These are phyloP conservation scores for Aspergillus novoparasiticus DNA, from an alignment of 2,329 filamentous ascomycete species.

Conservation along the genomic window DNA sequence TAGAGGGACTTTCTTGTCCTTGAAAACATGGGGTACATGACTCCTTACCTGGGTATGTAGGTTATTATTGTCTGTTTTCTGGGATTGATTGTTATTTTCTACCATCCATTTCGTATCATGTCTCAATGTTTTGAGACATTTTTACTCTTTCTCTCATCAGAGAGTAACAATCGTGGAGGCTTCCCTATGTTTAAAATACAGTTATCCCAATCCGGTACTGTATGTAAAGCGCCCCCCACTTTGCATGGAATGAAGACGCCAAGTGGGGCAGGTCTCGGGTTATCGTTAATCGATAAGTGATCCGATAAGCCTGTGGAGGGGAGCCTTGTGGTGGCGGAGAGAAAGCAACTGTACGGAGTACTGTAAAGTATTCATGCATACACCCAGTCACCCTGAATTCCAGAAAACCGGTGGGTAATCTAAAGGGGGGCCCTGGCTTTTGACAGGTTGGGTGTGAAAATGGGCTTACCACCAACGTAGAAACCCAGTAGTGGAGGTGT, in stretches of 20 bases:
- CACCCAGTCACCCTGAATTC: background rate
- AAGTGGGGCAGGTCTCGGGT: constrained; percentile 12
- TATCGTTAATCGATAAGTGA: constrained; percentile 16
- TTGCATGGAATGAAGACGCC: background rate
- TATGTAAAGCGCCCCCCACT: background rate
- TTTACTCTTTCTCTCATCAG: background rate
- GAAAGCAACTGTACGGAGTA: background rate
- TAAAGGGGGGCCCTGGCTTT: background rate
- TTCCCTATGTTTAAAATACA: background rate
- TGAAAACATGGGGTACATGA: background rate
- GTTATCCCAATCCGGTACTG: background rate
- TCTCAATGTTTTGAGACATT: background rate
- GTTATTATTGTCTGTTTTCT: background rate
- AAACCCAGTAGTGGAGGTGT: background rate
- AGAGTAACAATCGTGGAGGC: background rate
- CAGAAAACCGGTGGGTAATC: background rate
- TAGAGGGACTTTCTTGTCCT: background rate
- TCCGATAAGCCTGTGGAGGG: constrained; percentile 17
- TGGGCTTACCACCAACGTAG: background rate
- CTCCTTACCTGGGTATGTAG: background rate
- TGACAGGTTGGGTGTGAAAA: constrained; percentile 11
- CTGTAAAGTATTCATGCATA: background rate
- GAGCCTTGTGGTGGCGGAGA: constrained; percentile 9
- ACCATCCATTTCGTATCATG: background rate
- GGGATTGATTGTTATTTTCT: background rate